Evolutionary conservation across 371 early-diverging fungal species (phyloP).

Genomic region (Actinomortierella wolfii): DNA sequence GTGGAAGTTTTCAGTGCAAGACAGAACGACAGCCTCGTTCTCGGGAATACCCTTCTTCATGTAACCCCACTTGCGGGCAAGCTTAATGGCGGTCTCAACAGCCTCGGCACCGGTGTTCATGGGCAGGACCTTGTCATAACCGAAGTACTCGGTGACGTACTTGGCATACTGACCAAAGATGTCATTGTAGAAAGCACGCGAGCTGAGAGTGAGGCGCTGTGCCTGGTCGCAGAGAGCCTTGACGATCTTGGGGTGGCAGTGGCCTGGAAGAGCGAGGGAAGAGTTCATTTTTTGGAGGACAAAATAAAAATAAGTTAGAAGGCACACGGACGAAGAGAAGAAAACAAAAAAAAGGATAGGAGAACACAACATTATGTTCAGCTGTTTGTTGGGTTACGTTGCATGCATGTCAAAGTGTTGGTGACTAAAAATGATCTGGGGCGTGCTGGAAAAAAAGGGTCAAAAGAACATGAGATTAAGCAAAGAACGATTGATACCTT

Average conservation of each 20-base stretch:
- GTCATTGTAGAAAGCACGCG: constrained; percentile 97
- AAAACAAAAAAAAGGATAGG: too few relatives aligned
- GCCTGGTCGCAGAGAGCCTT: constrained; percentile 92
- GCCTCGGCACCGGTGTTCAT: constrained; percentile 99
- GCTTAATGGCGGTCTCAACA: constrained; percentile 97
- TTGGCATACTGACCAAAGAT: constrained; percentile 89
- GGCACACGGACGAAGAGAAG: neutral
- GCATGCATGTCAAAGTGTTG: neutral
- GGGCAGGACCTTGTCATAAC: constrained; percentile 96
- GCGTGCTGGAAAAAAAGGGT: neutral
- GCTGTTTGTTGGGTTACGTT: too few relatives aligned
- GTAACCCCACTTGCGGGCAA: constrained; percentile 98
- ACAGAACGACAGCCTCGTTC: constrained; percentile 84
- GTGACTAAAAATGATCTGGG: neutral
- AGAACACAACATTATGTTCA: too few relatives aligned
- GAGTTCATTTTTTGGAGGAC: neutral
- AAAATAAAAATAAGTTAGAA: neutral
- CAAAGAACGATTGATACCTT: constrained; percentile 55
- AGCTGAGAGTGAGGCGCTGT: constrained; percentile 78
- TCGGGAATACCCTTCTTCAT: constrained; percentile 86
- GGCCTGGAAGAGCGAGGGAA: constrained; percentile 55
- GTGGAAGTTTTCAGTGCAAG: constrained; percentile 94
- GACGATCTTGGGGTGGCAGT: constrained; percentile 96
- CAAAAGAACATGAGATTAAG: neutral
- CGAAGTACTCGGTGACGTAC: constrained; percentile 92